Evolutionary conservation across 2,329 filamentous ascomycete genomes (phyloP).

Genomic region (Cercospora sesami): DNA sequence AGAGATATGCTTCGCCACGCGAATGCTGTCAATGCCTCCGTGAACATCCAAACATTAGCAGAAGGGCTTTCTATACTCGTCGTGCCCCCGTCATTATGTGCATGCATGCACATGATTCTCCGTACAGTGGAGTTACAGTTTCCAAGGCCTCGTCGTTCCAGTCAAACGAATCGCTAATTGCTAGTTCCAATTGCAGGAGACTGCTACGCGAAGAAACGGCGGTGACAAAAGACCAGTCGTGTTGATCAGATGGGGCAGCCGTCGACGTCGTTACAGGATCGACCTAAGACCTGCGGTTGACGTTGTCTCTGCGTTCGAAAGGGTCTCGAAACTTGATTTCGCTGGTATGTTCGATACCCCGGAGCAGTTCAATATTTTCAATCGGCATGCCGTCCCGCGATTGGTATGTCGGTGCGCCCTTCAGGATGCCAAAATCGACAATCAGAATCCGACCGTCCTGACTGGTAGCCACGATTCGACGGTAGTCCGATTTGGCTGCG

Average conservation of each 20-base stretch:
- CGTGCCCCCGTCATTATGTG: background rate
- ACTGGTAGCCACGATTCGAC: constrained; percentile 89
- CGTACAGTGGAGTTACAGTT: background rate
- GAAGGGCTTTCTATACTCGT: background rate
- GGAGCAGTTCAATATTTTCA: constrained; percentile 54
- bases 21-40: background rate
- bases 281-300: constrained; percentile 14
- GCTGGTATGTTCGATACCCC: constrained; percentile 31
- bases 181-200: background rate
- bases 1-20: background rate
- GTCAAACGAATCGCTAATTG: background rate
- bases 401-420: constrained; percentile 30
- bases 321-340: constrained; percentile 32
- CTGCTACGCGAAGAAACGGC: background rate
- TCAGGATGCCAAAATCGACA: constrained; percentile 74
- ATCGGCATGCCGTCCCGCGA: constrained; percentile 47
- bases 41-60: background rate
- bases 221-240: background rate
- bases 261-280: background rate
- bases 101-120: background rate
- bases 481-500: constrained; percentile 92
- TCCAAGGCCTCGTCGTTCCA: background rate
- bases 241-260: background rate
- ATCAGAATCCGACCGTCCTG: constrained; percentile 91
- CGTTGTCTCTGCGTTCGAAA: constrained; percentile 14